A percentile compares a stretch with the other conserved stretches of the same genome.
Evolutionary conservation across 495 filamentous ascomycete genomes (phyloP).

Genomic region (Xylaria bambusicola): DNA sequence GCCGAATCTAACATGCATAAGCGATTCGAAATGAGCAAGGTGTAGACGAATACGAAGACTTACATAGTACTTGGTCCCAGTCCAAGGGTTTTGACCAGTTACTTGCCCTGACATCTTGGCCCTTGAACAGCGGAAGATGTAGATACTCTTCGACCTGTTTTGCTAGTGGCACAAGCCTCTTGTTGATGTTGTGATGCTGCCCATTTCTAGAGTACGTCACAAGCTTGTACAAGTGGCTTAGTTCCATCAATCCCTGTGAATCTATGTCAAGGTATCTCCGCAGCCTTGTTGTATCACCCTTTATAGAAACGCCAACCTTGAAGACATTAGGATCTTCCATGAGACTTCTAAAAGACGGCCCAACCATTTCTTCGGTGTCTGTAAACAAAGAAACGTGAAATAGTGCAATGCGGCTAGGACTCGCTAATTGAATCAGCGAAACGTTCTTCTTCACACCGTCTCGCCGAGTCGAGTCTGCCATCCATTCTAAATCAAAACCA

Average conservation of each 20-base stretch:
- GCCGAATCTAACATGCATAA: conserved; percentile 64
- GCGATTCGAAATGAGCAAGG: neutral
- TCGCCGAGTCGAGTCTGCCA: conserved; percentile 45
- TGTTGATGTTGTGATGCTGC: conserved; percentile 60
- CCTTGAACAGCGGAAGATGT: conserved; percentile 76
- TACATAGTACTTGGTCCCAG: conserved; percentile 72
- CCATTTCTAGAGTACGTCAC: conserved; percentile 59
- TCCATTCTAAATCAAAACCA: conserved; percentile 90
- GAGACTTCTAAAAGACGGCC: conserved; percentile 67
- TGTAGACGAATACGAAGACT: conserved; percentile 29
- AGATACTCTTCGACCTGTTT: conserved; percentile 71
- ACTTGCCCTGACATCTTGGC: conserved; percentile 62
- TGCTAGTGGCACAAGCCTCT: conserved; percentile 63
- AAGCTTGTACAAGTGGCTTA: conserved; percentile 77
- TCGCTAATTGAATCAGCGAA: conserved; percentile 79
- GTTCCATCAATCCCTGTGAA: conserved; percentile 68
- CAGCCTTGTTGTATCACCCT: conserved; percentile 71
- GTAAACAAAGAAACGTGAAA: conserved; percentile 74
- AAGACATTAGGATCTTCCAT: conserved; percentile 69
- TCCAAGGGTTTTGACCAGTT: conserved; percentile 68
- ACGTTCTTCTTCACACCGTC: conserved; percentile 64
- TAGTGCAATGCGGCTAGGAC: conserved; percentile 72
- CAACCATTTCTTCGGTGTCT: conserved; percentile 59
- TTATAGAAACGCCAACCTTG: conserved; percentile 78
- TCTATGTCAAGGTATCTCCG: conserved; percentile 65